These are phyloP conservation scores for Mucor circinelloides DNA, from an alignment of 371 early-diverging fungal species.

Conservation along the genomic window DNA sequence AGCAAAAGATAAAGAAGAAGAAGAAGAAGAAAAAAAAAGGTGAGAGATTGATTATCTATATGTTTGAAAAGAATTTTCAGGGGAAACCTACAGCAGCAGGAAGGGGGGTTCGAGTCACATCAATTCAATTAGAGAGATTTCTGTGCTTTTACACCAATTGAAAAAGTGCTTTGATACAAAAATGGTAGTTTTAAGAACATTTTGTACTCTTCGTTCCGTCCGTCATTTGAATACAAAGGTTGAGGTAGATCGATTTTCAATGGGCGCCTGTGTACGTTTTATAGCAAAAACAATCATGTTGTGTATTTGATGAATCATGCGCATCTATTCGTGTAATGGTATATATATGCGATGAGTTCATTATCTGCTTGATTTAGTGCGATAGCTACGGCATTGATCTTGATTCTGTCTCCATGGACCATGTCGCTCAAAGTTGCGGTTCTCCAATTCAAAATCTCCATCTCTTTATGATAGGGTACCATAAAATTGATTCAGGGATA, in stretches of 20 bases:
- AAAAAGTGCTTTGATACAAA: background rate
- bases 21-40: background rate
- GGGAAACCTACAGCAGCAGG: background rate
- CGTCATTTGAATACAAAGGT: background rate
- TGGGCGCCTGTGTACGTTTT: background rate
- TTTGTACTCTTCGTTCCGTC: background rate
- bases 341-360: no score
- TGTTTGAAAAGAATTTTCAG: background rate
- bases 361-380: no score
- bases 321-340: background rate
- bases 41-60: background rate
- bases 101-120: background rate
- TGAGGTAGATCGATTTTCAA: background rate
- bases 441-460: no score
- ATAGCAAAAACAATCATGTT: background rate
- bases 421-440: no score
- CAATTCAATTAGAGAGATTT: background rate
- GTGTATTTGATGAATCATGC: background rate
- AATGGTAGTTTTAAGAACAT: background rate
- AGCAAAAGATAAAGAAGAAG: background rate
- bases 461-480: no score
- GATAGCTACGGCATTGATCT: no score
- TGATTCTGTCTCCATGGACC: no score
- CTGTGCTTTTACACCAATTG: constrained; percentile 1
- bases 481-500: no score